Conservation (phyloP, 192 early-diverging fungal species). For the Podila epigama region DNA sequence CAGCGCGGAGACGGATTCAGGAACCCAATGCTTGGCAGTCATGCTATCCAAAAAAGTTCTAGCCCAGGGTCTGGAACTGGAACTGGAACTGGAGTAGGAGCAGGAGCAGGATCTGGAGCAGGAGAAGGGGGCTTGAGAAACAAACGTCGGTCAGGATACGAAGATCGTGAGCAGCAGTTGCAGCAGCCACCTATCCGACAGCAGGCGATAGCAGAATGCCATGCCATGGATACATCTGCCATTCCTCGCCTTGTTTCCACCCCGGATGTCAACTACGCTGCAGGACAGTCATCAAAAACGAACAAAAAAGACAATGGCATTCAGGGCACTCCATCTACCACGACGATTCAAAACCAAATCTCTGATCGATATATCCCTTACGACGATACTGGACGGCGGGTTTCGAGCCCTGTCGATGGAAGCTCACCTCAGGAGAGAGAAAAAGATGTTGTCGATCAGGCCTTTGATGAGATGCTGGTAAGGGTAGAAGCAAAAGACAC, state of each 20-base stretch:
- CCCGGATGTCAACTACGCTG: no score
- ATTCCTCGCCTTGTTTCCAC: background rate
- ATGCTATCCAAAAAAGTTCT: background rate
- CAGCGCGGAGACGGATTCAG: slow-evolving; percentile 30
- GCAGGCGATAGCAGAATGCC: slow-evolving; percentile 24
- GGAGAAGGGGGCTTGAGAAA: background rate
- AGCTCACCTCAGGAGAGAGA: background rate
- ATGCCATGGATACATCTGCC: slow-evolving; percentile 2
- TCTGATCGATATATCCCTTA: background rate
- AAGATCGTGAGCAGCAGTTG: slow-evolving; percentile 21
- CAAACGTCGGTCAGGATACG: slow-evolving; percentile 18
- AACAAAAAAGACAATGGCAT: background rate
- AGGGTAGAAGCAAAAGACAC: background rate
- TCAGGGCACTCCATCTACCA: no score
- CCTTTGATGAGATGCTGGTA: slow-evolving; percentile 44
- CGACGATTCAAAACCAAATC: background rate
- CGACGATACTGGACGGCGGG: background rate
- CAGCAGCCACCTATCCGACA: slow-evolving; percentile 16
- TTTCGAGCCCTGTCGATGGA: background rate
- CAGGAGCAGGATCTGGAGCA: background rate
- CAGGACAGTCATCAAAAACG: background rate
- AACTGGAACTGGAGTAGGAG: no score
- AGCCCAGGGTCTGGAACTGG: background rate
- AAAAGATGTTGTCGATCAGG: slow-evolving; percentile 24
- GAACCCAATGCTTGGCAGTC: slow-evolving; percentile 21